Conservation (phyloP, 1,139 yeast genomes). For the Taiozyma sp. region DNA sequence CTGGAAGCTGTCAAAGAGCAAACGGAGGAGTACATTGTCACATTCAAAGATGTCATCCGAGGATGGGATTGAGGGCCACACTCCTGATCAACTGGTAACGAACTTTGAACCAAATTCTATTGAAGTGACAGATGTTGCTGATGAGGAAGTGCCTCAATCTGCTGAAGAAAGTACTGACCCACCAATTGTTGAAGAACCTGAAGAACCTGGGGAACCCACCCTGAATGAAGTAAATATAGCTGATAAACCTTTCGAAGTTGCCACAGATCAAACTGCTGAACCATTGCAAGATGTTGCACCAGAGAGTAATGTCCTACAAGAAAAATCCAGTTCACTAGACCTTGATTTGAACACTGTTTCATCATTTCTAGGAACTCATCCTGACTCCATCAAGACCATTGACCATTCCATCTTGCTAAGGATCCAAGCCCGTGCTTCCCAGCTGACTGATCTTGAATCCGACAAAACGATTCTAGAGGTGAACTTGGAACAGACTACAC, state of each 20-base stretch:
- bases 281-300: not conserved
- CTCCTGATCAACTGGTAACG: not conserved
- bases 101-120: not conserved
- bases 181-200: not conserved
- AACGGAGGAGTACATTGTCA: not conserved
- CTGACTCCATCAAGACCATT: constrained; percentile 21
- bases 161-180: not conserved
- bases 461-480: constrained; percentile 47
- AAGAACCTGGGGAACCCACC: not conserved
- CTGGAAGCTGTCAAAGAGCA: not conserved
- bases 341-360: constrained; percentile 17
- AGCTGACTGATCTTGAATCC: constrained; percentile 44
- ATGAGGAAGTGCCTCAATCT: constrained; percentile 1
- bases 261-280: constrained; percentile 5
- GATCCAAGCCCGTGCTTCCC: constrained; percentile 40
- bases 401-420: constrained; percentile 28
- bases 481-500: constrained; percentile 47
- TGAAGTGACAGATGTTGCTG: not conserved
- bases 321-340: not conserved
- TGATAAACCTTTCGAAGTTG: constrained; percentile 9
- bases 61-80: not conserved
- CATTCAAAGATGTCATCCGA: not conserved
- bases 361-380: constrained; percentile 34
- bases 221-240: not conserved
- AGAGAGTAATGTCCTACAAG: not conserved